Evolutionary conservation across 352 stramenopile species (phyloP), one percentile per base, ranked within the genome.

Genomic region (Phytophthora lateralis): DNA sequence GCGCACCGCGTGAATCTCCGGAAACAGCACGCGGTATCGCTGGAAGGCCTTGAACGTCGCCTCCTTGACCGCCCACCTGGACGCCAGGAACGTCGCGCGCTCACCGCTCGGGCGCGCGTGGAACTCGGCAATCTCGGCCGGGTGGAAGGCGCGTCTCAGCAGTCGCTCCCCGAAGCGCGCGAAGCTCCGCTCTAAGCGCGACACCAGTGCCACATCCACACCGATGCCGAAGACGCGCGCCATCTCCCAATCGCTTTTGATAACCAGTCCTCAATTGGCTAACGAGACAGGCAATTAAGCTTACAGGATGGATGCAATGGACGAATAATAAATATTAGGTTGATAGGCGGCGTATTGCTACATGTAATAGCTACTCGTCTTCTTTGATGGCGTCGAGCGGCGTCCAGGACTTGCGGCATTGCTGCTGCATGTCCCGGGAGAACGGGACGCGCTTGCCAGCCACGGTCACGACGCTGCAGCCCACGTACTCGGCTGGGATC

Each of bases 21-120:
- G 84, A 58, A 95, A 95, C 21, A 80, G 72, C 45, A 95, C 75
- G 26, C 87, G 84, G 48, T 89, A 91, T 12, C 72, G 65, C 55
- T 89, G 81, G 57, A 95, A 95, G 3, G 87, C 87, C 57, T 95
- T 95, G 68, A 84, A 91, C 14, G 82, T 81, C 17, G 87, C 87
- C 60, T 95, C 87, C 49, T 95, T 95, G 18, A 87, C 71, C 6
- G 87, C 87, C 87, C 87, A 95, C 41, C 86, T 81, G 39, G 85
- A 93, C 1, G 87, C 87, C 26, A 95, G 73, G 52, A 84, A 95
- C 14, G 66, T 70, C 21, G 75, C 59, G 34, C 73, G 77, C 21
- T 81, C 66, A 7, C 48, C 58, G 2, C 41, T 60, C 2, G 73
- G 47, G 12, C 79, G 80, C 24, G 49, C 50, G 48, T 80, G 58